Conservation (phyloP, 345 rosid species). For the Aurinia saxatilis region DNA sequence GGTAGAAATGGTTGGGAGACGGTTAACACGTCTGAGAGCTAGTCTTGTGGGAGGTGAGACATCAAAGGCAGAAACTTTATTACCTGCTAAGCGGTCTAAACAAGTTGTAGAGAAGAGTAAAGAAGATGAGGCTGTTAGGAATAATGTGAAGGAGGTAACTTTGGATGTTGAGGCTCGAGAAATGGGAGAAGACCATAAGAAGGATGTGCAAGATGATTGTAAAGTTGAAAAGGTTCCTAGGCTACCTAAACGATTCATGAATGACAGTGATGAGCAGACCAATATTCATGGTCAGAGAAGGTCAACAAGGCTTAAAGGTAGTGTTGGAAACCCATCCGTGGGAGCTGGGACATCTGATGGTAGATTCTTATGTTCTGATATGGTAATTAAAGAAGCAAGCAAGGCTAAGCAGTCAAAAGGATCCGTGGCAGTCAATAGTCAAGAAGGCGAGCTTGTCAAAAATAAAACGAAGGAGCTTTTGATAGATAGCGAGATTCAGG, state of each 20-base stretch:
- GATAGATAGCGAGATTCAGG: background rate
- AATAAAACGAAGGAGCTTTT: background rate
- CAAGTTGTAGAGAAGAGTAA: background rate
- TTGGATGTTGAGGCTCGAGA: background rate
- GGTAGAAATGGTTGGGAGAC: background rate
- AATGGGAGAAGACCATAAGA: background rate
- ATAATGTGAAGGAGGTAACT: background rate
- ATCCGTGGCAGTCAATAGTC: background rate
- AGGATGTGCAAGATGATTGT: background rate
- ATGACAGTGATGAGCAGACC: background rate
- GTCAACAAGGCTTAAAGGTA: background rate
- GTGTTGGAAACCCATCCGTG: background rate
- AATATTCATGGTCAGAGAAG: background rate
- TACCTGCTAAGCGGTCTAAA: background rate
- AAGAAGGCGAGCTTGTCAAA: background rate
- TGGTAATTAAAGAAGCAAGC: background rate
- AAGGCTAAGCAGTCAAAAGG: background rate
- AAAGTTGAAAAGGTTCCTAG: background rate
- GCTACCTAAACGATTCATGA: background rate
- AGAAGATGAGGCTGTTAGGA: background rate
- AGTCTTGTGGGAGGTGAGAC: background rate
- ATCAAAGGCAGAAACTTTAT: background rate
- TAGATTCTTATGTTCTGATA: background rate
- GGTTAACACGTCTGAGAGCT: background rate
- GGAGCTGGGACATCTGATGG: background rate